Base-by-base conservation (phyloP, 2,329 filamentous ascomycete species). In the Colletotrichum incanum region DNA sequence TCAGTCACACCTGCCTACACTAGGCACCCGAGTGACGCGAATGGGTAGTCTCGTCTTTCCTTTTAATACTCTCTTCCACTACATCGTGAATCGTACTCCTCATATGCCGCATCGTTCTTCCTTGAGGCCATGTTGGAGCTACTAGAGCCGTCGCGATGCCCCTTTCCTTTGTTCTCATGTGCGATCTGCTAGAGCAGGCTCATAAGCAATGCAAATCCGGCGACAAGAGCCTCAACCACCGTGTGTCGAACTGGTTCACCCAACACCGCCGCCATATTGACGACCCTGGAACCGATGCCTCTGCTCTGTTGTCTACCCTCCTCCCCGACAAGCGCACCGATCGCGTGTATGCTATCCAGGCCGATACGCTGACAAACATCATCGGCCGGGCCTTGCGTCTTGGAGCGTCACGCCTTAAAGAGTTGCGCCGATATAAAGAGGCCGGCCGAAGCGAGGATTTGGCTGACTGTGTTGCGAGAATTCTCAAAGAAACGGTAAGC, bases 321-420 rank as follows among this genome's bases (percentile, higher is more conserved):
- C 87, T 97, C 0, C 94, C 95, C 0, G 92, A 95, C 74, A 91
- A 88, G 74, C 87, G 94, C 65, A 91, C 90, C 3, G 94, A 97
- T 78, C 89, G 94, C 37, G 93, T 96, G 2, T 97, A 95, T 79
- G 88, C 86, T 47, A 85, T 97, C 1, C 90, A 93, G 77, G 84
- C 89, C 7, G 78, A 83, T 11, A 86, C 84, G 0, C 84, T 98
- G 0, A 89, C 91, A 67, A 89, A 87, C 63, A 88, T 94, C n/a
- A 86, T 98, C 20, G 89, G 87, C 3, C 88, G 91, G 41, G 89
- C 72, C 26, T 85, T 96, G n/a, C 81, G 87, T 5, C 86, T 97
- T 31, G 91, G 92, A 1, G 82, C 84, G 3, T 89, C 88, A 3
- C 88, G 93, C 18, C 85, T 88, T 37, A 82, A 83, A 18, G 87